Percentiles rank a stretch among this genome's conserved stretches.
Conservation (phyloP, 805 yeast species). For the Wickerhamomyces rabaulensis region DNA sequence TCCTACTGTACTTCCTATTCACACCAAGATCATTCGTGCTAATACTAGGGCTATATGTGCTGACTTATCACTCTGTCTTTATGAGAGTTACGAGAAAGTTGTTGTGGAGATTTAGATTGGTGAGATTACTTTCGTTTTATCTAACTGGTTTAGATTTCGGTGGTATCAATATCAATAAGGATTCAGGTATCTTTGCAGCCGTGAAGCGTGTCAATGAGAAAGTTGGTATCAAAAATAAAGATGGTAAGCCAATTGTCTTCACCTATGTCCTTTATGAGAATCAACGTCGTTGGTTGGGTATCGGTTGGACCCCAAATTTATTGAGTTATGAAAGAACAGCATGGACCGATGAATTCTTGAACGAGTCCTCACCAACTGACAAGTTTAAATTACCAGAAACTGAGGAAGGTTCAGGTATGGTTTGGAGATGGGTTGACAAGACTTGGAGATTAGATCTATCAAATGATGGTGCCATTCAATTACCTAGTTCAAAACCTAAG, state of each 20-base stretch:
- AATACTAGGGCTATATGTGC: constrained; percentile 48
- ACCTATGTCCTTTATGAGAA: constrained; percentile 92
- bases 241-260: constrained; percentile 60
- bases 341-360: constrained; percentile 95
- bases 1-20: constrained; percentile 60
- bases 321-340: constrained; percentile 90
- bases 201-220: constrained; percentile 35
- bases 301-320: constrained; percentile 94
- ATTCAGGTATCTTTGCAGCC: constrained; percentile 39
- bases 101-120: constrained; percentile 75
- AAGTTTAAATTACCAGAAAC: constrained; percentile 77
- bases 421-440: constrained; percentile 94
- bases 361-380: constrained; percentile 76
- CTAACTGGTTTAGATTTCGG: constrained; percentile 82
- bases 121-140: constrained; percentile 70
- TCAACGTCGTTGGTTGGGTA: constrained; percentile 95
- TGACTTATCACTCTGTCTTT: constrained; percentile 86
- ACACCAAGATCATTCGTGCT: constrained; percentile 66
- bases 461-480: constrained; percentile 78
- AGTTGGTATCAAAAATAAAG: constrained; percentile 27
- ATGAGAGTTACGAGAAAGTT: constrained; percentile 77
- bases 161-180: constrained; percentile 34
- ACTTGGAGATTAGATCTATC: constrained; percentile 89
- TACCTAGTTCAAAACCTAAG: constrained; percentile 53
- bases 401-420: constrained; percentile 59